These are phyloP conservation scores for Talaromyces liani DNA, from an alignment of 495 filamentous ascomycete genomes.

Conservation along the genomic window DNA sequence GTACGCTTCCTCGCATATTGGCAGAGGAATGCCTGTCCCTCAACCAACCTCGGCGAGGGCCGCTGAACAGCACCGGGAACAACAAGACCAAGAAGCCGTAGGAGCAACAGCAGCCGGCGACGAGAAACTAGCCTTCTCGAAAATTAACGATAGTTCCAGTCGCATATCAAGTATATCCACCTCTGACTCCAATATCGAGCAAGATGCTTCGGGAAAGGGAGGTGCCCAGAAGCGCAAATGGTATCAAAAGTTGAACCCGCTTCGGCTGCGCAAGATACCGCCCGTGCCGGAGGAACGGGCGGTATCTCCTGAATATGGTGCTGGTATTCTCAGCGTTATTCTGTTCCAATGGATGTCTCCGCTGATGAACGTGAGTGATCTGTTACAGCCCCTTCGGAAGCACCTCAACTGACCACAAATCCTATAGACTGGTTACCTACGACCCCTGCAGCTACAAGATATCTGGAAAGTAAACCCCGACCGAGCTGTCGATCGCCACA, in stretches of 20 bases:
- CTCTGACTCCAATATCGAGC: neutral
- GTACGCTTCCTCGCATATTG: neutral
- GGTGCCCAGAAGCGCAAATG: constrained; percentile 5
- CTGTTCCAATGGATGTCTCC: constrained; percentile 58
- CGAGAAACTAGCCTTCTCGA: neutral
- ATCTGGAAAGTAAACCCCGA: constrained; percentile 82
- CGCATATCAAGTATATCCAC: neutral
- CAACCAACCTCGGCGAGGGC: neutral
- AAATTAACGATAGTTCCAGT: neutral
- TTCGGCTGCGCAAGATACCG: constrained; percentile 42
- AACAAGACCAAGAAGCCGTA: neutral
- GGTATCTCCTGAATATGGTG: constrained; percentile 45
- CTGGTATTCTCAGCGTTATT: constrained; percentile 44
- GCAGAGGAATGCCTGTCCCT: neutral
- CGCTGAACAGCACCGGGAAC: neutral
- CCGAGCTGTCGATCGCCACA: constrained; percentile 60
- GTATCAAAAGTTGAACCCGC: constrained; percentile 48
- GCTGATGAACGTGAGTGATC: constrained; percentile 38
- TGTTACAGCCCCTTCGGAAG: neutral
- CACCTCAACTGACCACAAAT: neutral
- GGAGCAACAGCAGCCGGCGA: neutral
- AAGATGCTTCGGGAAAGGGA: neutral
- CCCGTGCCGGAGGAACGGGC: constrained; percentile 45
- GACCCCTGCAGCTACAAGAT: constrained; percentile 75
- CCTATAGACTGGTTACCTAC: constrained; percentile 59